phyloP scores from a whole-genome alignment of 768 basidiomycete genomes.

The Termitomyces sp. region DNA sequence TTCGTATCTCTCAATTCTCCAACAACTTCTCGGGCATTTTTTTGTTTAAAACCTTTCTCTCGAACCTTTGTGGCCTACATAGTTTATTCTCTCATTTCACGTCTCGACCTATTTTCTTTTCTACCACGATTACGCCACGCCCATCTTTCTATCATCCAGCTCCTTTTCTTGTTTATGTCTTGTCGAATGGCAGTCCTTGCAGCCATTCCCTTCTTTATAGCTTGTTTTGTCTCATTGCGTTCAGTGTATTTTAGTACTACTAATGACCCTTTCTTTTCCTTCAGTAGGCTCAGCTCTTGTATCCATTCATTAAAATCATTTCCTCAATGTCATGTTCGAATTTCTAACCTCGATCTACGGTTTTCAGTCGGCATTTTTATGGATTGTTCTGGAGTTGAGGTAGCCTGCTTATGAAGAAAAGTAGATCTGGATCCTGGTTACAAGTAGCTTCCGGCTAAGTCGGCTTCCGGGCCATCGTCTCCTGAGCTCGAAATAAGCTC shows the following conservation, averaged over 20 bases:
- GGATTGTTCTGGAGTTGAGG: neutral
- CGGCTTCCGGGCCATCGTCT: too few relatives aligned
- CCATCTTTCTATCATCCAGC: constrained; percentile 5
- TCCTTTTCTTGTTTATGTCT: constrained; percentile 1
- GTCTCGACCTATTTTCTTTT: constrained; percentile 1
- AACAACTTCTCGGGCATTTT: constrained; percentile 6
- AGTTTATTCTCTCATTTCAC: constrained; percentile 8
- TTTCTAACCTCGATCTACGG: neutral
- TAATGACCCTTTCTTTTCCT: neutral
- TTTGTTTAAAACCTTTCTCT: neutral
- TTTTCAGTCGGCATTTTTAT: too few relatives aligned
- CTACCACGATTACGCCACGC: constrained; percentile 1
- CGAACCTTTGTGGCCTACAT: constrained; percentile 3
- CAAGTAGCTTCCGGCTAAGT: neutral
- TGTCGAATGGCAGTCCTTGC: neutral
- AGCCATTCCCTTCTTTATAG: neutral
- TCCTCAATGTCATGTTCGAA: neutral
- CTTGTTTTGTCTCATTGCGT: constrained; percentile 1
- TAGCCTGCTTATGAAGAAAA: neutral
- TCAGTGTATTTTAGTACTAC: constrained; percentile 7
- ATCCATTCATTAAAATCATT: neutral
- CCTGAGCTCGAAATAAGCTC: too few relatives aligned
- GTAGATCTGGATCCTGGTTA: neutral
- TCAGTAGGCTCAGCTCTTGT: neutral
- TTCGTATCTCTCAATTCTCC: constrained; percentile 15